Evolutionary conservation across 2,329 filamentous ascomycete species (phyloP).

Genomic region (Aaosphaeria arxii): DNA sequence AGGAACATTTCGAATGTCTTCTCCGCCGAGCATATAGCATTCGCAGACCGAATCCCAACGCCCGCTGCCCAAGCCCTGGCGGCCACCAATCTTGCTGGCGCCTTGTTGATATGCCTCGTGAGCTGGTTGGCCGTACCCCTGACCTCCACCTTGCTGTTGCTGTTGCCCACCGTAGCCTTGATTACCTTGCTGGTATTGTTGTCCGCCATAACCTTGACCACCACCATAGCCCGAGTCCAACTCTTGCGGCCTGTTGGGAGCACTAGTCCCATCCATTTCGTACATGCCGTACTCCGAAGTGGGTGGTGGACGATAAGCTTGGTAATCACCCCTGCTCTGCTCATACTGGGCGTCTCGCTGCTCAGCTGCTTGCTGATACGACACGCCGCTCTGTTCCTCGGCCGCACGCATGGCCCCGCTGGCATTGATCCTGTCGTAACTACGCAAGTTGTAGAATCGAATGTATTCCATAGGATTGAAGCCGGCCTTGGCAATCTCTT

Average conservation of each 20-base stretch:
- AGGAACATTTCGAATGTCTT: conserved; percentile 63
- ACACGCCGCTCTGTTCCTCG: conserved; percentile 62
- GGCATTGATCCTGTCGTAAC: conserved; percentile 78
- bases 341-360: conserved; percentile 59
- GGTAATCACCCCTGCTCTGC: conserved; percentile 28
- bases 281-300: conserved; percentile 36
- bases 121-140: conserved; percentile 18
- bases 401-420: conserved; percentile 59
- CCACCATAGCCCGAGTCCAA: conserved; percentile 1
- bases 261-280: conserved; percentile 16
- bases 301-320: conserved; percentile 32
- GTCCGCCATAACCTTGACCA: background rate
- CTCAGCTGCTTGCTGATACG: conserved; percentile 64
- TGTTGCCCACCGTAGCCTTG: conserved; percentile 54
- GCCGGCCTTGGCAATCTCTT: conserved; percentile 62
- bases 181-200: conserved; percentile 69
- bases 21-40: conserved; percentile 79
- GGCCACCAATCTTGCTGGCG: conserved; percentile 53
- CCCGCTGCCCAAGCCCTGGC: conserved; percentile 43
- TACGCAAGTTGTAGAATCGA: conserved; percentile 80
- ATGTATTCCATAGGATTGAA: conserved; percentile 73
- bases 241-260: conserved; percentile 15
- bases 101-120: conserved; percentile 73
- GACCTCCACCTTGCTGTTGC: background rate
- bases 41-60: conserved; percentile 74